These are phyloP conservation scores for Forsythia viridissima DNA, from an alignment of 257 asterid genomes.

Conservation along the genomic window DNA sequence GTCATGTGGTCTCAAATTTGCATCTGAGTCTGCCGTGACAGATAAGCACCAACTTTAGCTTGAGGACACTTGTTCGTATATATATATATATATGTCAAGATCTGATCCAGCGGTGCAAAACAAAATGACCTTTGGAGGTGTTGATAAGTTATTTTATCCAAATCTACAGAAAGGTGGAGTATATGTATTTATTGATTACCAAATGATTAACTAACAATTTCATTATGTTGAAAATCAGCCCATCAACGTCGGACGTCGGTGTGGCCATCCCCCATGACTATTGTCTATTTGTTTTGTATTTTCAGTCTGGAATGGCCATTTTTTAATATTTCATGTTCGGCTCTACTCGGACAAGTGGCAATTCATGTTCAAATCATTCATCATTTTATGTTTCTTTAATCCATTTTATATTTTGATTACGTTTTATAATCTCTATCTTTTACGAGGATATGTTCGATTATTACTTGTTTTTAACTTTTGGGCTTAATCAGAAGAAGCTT, in stretches of 20 bases:
- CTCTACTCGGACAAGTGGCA: neutral
- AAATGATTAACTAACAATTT: neutral
- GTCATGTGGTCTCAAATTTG: constrained; percentile 19
- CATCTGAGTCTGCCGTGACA: constrained; percentile 12
- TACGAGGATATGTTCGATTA: no score
- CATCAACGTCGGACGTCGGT: neutral
- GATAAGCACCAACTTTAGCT: constrained; percentile 23
- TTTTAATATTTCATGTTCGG: neutral
- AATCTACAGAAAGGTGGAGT: neutral
- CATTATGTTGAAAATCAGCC: neutral
- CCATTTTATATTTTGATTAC: neutral
- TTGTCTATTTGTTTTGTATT: no score
- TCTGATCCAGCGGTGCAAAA: constrained; percentile 31
- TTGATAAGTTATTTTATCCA: constrained; percentile 31
- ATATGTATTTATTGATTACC: no score
- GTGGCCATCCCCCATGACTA: neutral
- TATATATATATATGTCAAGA: neutral
- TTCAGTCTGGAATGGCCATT: neutral
- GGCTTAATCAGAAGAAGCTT: neutral
- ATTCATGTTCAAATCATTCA: neutral
- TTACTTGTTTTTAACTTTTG: neutral
- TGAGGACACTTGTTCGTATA: neutral
- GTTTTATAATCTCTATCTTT: neutral
- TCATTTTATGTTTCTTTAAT: neutral
- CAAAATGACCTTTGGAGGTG: constrained; percentile 35